Percentiles rank a stretch among this genome's conserved stretches.
phyloP scores from a whole-genome alignment of 352 stramenopile species.

The Phytophthora hibernalis region DNA sequence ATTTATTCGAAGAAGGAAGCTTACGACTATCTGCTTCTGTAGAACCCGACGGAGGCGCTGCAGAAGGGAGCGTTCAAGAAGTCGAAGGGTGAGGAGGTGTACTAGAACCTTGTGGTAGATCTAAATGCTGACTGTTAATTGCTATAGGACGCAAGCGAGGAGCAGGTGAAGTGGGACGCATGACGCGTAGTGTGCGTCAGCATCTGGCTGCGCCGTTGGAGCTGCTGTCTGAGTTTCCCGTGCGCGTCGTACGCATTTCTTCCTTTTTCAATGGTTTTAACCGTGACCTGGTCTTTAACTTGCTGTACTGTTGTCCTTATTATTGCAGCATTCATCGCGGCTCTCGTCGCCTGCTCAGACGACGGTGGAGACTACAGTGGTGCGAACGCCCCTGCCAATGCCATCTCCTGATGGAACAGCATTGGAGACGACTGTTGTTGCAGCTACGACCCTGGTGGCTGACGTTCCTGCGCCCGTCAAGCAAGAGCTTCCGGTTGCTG shows the following conservation, averaged over 20 bases:
- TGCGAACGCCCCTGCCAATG: constrained; percentile 20
- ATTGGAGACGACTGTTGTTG: neutral
- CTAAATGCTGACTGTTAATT: constrained; percentile 2
- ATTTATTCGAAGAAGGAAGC: neutral
- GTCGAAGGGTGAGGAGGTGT: constrained; percentile 57
- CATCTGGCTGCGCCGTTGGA: constrained; percentile 79
- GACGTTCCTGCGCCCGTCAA: constrained; percentile 4
- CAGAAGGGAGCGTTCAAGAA: constrained; percentile 74
- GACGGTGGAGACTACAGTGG: constrained; percentile 9
- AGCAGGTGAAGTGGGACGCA: constrained; percentile 63
- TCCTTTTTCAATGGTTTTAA: neutral
- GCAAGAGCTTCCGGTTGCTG: constrained; percentile 9
- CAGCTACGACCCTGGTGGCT: neutral
- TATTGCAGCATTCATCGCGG: constrained; percentile 36
- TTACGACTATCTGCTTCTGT: neutral
- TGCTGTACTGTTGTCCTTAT: neutral
- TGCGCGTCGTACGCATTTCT: constrained; percentile 46
- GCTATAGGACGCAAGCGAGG: constrained; percentile 64
- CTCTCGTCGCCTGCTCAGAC: constrained; percentile 34
- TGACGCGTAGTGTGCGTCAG: constrained; percentile 83
- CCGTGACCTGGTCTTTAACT: neutral
- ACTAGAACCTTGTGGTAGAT: neutral
- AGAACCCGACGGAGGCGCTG: constrained; percentile 72
- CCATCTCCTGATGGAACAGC: constrained; percentile 14
- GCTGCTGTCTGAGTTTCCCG: constrained; percentile 67